Percentiles rank a stretch among this genome's conserved stretches.
phyloP scores from a whole-genome alignment of 495 filamentous ascomycete species.

The Aspergillus biplanus region DNA sequence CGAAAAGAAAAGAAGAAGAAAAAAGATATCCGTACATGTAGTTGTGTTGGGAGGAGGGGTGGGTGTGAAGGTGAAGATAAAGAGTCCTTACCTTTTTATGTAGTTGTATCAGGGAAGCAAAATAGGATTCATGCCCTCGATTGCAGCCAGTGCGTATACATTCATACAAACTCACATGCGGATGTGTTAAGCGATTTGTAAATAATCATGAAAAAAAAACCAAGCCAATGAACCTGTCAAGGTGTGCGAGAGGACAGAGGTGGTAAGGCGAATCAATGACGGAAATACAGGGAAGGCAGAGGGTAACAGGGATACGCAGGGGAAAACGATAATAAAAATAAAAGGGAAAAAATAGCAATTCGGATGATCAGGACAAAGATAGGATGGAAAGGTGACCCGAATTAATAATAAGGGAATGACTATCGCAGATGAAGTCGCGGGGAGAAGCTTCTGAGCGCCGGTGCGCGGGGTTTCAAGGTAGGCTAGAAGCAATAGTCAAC shows the following conservation, averaged over 20 bases:
- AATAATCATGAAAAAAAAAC: background rate
- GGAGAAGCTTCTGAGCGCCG: slow-evolving; percentile 21
- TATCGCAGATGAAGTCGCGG: slow-evolving; percentile 20
- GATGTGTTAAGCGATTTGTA: slow-evolving; percentile 7
- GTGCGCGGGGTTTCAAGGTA: slow-evolving; percentile 12
- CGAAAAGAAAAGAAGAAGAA: background rate
- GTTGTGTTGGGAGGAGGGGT: background rate
- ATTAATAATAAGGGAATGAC: slow-evolving; percentile 3
- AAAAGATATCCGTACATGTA: slow-evolving; percentile 4
- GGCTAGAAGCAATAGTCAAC: slow-evolving; percentile 16
- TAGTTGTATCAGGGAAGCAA: background rate
- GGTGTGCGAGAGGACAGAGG: background rate
- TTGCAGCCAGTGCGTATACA: slow-evolving; percentile 1
- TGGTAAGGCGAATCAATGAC: slow-evolving; percentile 5
- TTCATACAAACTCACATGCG: slow-evolving; percentile 2
- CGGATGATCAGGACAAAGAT: slow-evolving; percentile 24
- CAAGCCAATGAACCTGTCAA: background rate
- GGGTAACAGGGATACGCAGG: slow-evolving; percentile 3
- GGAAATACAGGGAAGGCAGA: background rate
- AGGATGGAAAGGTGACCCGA: slow-evolving; percentile 10
- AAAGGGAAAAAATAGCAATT: slow-evolving; percentile 14
- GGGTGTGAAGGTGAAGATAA: background rate
- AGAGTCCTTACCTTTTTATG: slow-evolving; percentile 3
- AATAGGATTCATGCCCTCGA: slow-evolving; percentile 1
- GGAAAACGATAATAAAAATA: slow-evolving; percentile 7